Conservation (phyloP, 495 filamentous ascomycete species). For the Penicillium ochrochloron region DNA sequence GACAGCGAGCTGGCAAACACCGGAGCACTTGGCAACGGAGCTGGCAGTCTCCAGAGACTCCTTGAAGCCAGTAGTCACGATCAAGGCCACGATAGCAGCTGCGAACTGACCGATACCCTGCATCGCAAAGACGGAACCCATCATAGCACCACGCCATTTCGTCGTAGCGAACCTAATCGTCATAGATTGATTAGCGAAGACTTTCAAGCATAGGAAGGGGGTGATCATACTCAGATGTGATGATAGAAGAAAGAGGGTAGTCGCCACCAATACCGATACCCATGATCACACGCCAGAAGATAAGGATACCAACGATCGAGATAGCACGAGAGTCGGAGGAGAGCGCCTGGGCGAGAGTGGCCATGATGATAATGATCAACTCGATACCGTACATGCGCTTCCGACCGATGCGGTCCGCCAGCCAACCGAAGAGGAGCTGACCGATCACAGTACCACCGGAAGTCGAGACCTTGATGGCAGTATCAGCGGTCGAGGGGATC, state of each 20-base stretch:
- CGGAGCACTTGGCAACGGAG: slow-evolving; percentile 57
- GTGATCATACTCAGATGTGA: slow-evolving; percentile 74
- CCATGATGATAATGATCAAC: slow-evolving; percentile 85
- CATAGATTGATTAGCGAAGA: neutral
- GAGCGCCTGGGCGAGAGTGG: slow-evolving; percentile 78
- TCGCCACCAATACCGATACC: slow-evolving; percentile 85
- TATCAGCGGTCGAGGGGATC: slow-evolving; percentile 70
- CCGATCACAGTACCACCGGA: slow-evolving; percentile 85
- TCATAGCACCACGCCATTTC: slow-evolving; percentile 86
- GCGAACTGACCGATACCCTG: slow-evolving; percentile 78
- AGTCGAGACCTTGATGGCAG: slow-evolving; percentile 86
- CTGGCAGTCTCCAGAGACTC: slow-evolving; percentile 61
- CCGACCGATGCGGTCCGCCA: slow-evolving; percentile 79
- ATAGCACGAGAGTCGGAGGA: slow-evolving; percentile 66
- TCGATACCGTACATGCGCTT: slow-evolving; percentile 90
- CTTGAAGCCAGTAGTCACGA: slow-evolving; percentile 74
- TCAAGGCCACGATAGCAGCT: slow-evolving; percentile 71
- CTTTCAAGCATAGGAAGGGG: slow-evolving; percentile 4
- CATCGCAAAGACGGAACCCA: slow-evolving; percentile 84
- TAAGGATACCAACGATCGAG: slow-evolving; percentile 74
- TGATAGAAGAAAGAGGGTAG: slow-evolving; percentile 86
- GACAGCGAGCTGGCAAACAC: slow-evolving; percentile 68
- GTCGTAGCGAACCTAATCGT: slow-evolving; percentile 71
- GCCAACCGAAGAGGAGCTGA: slow-evolving; percentile 78
- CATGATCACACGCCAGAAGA: slow-evolving; percentile 92